Evolutionary conservation across 768 basidiomycete genomes (phyloP).

Genomic region (Rhizopogon salebrosus): DNA sequence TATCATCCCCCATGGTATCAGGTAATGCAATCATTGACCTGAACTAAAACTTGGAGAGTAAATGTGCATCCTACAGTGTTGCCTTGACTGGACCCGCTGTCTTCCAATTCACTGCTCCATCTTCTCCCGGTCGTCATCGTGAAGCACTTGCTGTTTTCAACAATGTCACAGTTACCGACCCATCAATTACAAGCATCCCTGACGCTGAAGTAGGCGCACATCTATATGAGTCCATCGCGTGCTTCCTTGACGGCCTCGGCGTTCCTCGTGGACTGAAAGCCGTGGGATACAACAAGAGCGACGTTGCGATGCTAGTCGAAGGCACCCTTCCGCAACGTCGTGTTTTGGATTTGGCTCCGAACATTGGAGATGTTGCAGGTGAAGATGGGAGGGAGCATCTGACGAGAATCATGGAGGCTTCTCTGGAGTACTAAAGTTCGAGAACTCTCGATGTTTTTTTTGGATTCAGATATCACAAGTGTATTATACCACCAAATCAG

Average conservation of each 20-base stretch:
- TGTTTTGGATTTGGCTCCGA: constrained; percentile 90
- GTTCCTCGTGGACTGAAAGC: constrained; percentile 84
- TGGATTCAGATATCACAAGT: background rate
- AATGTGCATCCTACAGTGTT: constrained; percentile 42
- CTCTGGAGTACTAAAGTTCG: constrained; percentile 63
- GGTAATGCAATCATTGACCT: constrained; percentile 30
- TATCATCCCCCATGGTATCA: constrained; percentile 91
- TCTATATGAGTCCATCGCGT: constrained; percentile 81
- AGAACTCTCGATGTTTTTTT: too few relatives aligned
- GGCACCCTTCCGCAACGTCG: constrained; percentile 90
- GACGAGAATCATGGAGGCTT: constrained; percentile 72
- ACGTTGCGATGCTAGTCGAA: constrained; percentile 74
- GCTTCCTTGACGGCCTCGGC: constrained; percentile 80
- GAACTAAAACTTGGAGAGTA: background rate
- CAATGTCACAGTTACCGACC: constrained; percentile 55
- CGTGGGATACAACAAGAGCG: constrained; percentile 64
- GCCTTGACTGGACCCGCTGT: constrained; percentile 91
- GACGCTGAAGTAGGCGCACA: constrained; percentile 76
- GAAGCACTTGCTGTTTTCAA: constrained; percentile 84
- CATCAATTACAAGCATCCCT: constrained; percentile 66
- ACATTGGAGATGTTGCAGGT: constrained; percentile 76
- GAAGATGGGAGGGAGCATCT: constrained; percentile 83
- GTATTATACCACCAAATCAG: background rate
- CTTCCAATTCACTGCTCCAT: constrained; percentile 94
- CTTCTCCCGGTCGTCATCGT: constrained; percentile 86